Evolutionary conservation across 2,329 filamentous ascomycete species (phyloP).

Genomic region (Ilyonectria sp.): DNA sequence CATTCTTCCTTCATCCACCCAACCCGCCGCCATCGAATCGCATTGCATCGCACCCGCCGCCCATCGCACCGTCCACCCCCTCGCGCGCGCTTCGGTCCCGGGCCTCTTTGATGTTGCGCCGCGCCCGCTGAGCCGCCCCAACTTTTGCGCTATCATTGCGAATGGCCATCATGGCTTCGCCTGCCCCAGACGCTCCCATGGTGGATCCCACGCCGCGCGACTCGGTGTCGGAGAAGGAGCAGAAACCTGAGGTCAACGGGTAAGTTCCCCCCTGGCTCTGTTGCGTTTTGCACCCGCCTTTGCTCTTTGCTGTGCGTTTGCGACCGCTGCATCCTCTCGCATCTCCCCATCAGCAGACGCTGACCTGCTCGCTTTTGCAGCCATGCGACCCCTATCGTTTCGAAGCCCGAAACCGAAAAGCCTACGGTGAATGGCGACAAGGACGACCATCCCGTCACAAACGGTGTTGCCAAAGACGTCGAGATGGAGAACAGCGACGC

Average conservation of each 20-base stretch:
- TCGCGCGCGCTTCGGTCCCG: slow-evolving; percentile 26
- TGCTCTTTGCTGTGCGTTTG: slow-evolving; percentile 34
- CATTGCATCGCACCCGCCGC: slow-evolving; percentile 21
- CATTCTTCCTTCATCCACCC: slow-evolving; percentile 39
- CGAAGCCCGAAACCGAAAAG: slow-evolving; percentile 41
- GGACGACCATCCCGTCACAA: slow-evolving; percentile 37
- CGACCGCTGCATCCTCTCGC: slow-evolving; percentile 16
- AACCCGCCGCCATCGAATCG: slow-evolving; percentile 30
- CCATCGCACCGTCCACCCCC: slow-evolving; percentile 13
- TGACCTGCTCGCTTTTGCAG: slow-evolving; percentile 47
- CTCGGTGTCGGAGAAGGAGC: slow-evolving; percentile 47
- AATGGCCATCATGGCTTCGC: slow-evolving; percentile 70
- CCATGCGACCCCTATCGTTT: slow-evolving; percentile 46
- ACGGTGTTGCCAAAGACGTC: slow-evolving; percentile 46
- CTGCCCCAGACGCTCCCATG: slow-evolving; percentile 58
- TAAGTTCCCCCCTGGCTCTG: slow-evolving; percentile 48
- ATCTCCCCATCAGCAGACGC: slow-evolving; percentile 33
- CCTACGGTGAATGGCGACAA: slow-evolving; percentile 47
- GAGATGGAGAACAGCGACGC: slow-evolving; percentile 40
- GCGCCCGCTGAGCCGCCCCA: slow-evolving; percentile 48
- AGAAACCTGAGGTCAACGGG: slow-evolving; percentile 56
- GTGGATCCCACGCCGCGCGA: slow-evolving; percentile 64
- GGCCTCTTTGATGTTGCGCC: slow-evolving; percentile 56
- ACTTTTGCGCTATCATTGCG: slow-evolving; percentile 52
- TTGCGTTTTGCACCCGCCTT: slow-evolving; percentile 28